These are phyloP conservation scores for Lodderomyces theae DNA, from an alignment of 1,139 yeast genomes.

Conservation along the genomic window DNA sequence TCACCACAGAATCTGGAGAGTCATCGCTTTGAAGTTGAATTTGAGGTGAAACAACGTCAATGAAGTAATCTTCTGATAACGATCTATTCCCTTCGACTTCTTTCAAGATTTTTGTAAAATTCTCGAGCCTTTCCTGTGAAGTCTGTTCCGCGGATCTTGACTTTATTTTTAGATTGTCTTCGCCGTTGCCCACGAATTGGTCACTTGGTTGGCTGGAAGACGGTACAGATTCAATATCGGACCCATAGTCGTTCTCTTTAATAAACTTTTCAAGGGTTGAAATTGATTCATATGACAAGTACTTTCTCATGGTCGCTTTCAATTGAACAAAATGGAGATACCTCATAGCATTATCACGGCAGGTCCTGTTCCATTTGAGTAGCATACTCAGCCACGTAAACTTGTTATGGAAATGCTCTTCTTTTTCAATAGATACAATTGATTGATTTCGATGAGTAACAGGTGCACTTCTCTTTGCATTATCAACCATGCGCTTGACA, in stretches of 20 bases:
- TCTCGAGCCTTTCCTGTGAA: conserved; percentile 27
- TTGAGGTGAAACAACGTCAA: conserved; percentile 82
- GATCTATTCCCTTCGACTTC: conserved; percentile 38
- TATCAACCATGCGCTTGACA: conserved; percentile 23
- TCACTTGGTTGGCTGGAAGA: not conserved
- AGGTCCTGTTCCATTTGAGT: conserved; percentile 42
- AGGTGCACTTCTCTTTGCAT: conserved; percentile 6
- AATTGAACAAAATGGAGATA: conserved; percentile 42
- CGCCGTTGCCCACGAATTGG: not conserved
- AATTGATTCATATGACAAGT: conserved; percentile 38
- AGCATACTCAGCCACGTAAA: conserved; percentile 42
- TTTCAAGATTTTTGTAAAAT: conserved; percentile 54
- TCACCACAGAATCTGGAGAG: conserved; percentile 60
- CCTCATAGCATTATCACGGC: conserved; percentile 34
- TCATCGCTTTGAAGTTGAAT: conserved; percentile 73
- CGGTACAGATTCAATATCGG: conserved; percentile 4
- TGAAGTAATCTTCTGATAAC: conserved; percentile 60
- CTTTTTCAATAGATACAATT: conserved; percentile 14
- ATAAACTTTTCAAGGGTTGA: conserved; percentile 37
- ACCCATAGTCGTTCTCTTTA: conserved; percentile 15
- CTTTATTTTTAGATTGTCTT: not conserved
- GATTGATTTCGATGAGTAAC: conserved; percentile 9
- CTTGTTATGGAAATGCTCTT: conserved; percentile 37
- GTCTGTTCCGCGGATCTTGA: conserved; percentile 11
- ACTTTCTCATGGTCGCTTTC: conserved; percentile 26